Conservation (phyloP, 305 asterid genomes). For the Euphrasia arctica region DNA sequence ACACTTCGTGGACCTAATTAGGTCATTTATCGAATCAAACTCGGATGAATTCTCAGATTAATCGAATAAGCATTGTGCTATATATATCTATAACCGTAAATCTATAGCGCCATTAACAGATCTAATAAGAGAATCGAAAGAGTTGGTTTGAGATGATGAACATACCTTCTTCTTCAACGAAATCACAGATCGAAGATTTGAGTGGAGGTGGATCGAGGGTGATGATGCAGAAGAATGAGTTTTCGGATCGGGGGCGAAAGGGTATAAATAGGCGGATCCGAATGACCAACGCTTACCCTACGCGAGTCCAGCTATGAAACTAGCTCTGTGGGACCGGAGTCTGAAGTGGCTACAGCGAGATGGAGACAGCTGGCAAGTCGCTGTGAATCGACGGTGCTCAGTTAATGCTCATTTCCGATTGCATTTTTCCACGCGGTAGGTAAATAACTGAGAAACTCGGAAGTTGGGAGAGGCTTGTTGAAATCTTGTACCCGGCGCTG, state of each 20-base stretch:
- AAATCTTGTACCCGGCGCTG: constrained; percentile 25
- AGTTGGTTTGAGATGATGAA: background rate
- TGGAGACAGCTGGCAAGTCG: constrained; percentile 20
- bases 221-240: constrained; percentile 17
- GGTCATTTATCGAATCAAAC: background rate
- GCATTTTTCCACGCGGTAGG: constrained; percentile 20
- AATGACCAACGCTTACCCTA: constrained; percentile 7
- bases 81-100: background rate
- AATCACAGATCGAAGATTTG: background rate
- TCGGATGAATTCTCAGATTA: background rate
- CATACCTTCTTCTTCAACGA: constrained; percentile 21
- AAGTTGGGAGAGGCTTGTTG: background rate
- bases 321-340: constrained; percentile 9
- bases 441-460: background rate
- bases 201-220: constrained; percentile 1
- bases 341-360: background rate
- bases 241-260: constrained; percentile 10
- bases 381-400: constrained; percentile 16
- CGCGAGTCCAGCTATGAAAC: constrained; percentile 4
- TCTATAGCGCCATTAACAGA: constrained; percentile 17
- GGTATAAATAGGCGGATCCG: constrained; percentile 27
- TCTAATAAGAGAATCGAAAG: background rate
- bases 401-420: constrained; percentile 1
- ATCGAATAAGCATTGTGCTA: too few species aligned
- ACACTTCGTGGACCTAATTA: too few species aligned